Conservation (phyloP, 495 filamentous ascomycete genomes). For the Aspergillus ellipticus region DNA sequence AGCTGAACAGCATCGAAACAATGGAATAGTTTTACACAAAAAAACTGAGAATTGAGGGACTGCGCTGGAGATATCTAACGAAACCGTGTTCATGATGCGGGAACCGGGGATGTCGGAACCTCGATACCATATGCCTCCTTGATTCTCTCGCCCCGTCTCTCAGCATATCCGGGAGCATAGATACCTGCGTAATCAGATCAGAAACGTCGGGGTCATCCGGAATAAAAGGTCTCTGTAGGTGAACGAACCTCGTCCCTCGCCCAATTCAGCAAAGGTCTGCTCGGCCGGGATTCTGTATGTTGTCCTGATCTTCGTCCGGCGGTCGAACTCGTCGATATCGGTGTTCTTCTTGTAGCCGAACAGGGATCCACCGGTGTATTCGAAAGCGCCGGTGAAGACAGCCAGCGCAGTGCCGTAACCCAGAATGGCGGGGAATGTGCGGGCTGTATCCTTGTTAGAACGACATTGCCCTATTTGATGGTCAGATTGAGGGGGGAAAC, state of each 20-base stretch:
- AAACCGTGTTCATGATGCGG: constrained; percentile 39
- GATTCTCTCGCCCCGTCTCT: constrained; percentile 77
- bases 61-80: constrained; percentile 16
- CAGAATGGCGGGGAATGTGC: constrained; percentile 73
- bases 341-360: constrained; percentile 54
- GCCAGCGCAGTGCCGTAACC: constrained; percentile 70
- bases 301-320: constrained; percentile 72
- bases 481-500: constrained; percentile 13
- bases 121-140: constrained; percentile 91
- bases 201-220: constrained; percentile 2
- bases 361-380: constrained; percentile 71
- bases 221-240: not conserved
- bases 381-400: constrained; percentile 61
- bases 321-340: constrained; percentile 72
- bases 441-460: constrained; percentile 44
- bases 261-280: constrained; percentile 76
- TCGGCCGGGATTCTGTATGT: constrained; percentile 72
- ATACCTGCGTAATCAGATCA: constrained; percentile 58
- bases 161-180: constrained; percentile 76
- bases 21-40: constrained; percentile 44
- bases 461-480: not conserved
- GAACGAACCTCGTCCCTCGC: constrained; percentile 81
- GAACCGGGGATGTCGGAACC: constrained; percentile 47
- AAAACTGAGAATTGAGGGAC: constrained; percentile 21
- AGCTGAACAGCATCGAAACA: constrained; percentile 34